A percentile compares a stretch with the other conserved stretches of the same genome.
Evolutionary conservation across 225 moss, liverwort and hornwort species (phyloP).

Genomic region (Polytrichum formosum): DNA sequence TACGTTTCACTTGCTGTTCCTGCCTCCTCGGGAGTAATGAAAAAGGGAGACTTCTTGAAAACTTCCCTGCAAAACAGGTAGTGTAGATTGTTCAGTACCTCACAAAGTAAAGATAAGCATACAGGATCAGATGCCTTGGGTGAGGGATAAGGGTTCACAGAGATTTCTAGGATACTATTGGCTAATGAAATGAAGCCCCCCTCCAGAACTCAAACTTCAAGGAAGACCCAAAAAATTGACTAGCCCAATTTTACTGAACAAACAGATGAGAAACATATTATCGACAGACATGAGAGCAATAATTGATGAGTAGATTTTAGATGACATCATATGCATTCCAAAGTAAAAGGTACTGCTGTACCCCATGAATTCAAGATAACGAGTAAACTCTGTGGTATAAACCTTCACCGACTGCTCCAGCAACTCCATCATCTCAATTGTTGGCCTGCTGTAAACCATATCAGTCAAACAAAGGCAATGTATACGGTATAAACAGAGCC

Average conservation of each 20-base stretch:
- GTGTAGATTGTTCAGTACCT: neutral
- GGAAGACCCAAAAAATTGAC: no score
- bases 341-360: constrained; percentile 7
- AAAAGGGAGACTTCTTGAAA: constrained; percentile 91
- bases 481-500: no score
- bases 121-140: no score
- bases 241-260: no score
- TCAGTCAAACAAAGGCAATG: neutral
- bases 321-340: constrained; percentile 1
- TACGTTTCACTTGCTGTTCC: constrained; percentile 60
- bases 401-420: constrained; percentile 68
- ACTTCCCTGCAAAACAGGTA: constrained; percentile 59
- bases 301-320: constrained; percentile 6
- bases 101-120: no score
- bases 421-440: constrained; percentile 42
- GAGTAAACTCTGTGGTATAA: constrained; percentile 65
- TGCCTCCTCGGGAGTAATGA: constrained; percentile 95
- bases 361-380: constrained; percentile 80
- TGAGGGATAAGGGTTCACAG: no score
- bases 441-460: no score
- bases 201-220: no score
- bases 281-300: neutral
- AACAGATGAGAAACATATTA: no score
- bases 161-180: no score
- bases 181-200: no score